Conservation (phyloP, 768 basidiomycete species). For the Hemileccinum rubropunctum region DNA sequence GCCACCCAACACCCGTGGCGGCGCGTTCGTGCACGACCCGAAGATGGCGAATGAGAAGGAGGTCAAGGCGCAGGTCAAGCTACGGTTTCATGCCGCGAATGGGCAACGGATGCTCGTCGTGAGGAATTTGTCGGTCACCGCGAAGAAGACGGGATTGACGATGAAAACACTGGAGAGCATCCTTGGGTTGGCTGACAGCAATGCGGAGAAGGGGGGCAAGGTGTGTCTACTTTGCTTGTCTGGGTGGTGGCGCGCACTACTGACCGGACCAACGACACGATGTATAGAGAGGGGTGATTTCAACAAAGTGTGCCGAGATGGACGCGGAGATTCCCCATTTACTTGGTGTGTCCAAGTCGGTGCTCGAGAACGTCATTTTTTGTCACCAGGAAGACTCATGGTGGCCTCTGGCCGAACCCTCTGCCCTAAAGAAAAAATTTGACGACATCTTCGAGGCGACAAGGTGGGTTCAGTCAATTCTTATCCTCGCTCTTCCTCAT, state of each 20-base stretch:
- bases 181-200: constrained; percentile 66
- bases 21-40: constrained; percentile 98
- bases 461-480: constrained; percentile 47
- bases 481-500: not conserved
- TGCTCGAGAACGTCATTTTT: constrained; percentile 98
- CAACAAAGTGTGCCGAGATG: constrained; percentile 97
- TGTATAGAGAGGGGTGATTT: constrained; percentile 77
- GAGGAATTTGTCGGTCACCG: constrained; percentile 87
- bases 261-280: not conserved
- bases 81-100: constrained; percentile 89
- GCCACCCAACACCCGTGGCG: constrained; percentile 95
- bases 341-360: constrained; percentile 95
- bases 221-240: constrained; percentile 36
- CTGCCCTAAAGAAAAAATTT: constrained; percentile 95
- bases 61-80: constrained; percentile 96
- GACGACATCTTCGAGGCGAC: constrained; percentile 99
- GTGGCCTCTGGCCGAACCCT: constrained; percentile 93
- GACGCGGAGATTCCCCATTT: constrained; percentile 91
- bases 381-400: constrained; percentile 99
- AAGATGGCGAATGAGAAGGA: constrained; percentile 99
- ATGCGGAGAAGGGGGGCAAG: constrained; percentile 69
- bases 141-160: constrained; percentile 89
- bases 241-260: too few relatives aligned
- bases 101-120: constrained; percentile 87
- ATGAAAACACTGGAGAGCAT: constrained; percentile 99